Evolutionary conservation across 345 rosid species (phyloP).

Genomic region (Gossypium australe): DNA sequence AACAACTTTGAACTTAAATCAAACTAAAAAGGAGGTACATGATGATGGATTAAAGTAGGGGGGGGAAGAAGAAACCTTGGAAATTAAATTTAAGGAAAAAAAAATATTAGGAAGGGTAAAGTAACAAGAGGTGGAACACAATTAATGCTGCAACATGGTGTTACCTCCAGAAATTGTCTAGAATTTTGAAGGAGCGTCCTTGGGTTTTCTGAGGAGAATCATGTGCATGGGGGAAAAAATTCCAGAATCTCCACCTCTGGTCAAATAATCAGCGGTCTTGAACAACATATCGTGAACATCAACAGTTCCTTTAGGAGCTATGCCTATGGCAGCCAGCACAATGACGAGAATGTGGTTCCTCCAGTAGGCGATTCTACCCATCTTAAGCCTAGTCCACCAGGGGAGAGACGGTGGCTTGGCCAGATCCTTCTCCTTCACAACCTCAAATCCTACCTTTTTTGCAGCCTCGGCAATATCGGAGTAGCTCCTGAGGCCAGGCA

Average conservation of each 20-base stretch:
- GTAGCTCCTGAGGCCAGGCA: conserved; percentile 72
- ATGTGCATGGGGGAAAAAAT: conserved; percentile 94
- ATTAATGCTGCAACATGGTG: neutral
- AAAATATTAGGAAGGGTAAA: neutral
- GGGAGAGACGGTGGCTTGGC: conserved; percentile 76
- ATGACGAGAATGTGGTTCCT: conserved; percentile 83
- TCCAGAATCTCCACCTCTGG: conserved; percentile 76
- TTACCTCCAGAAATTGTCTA: conserved; percentile 19
- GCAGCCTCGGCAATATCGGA: conserved; percentile 62
- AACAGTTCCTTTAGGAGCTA: conserved; percentile 94
- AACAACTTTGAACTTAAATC: conserved; percentile 10
- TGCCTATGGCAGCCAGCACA: conserved; percentile 54
- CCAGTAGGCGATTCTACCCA: conserved; percentile 90
- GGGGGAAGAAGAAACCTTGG: neutral
- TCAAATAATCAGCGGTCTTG: conserved; percentile 76
- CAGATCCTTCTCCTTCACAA: conserved; percentile 76
- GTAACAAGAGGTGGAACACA: conserved; percentile 7
- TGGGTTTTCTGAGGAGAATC: conserved; percentile 88
- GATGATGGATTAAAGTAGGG: neutral
- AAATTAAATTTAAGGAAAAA: neutral
- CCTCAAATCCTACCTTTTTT: conserved; percentile 75
- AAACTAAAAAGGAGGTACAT: conserved; percentile 11
- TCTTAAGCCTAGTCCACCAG: conserved; percentile 89
- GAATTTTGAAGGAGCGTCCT: conserved; percentile 18
- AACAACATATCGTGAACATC: conserved; percentile 94